Percentiles rank a stretch among this genome's conserved stretches.
These are phyloP conservation scores for Paulinella micropora DNA, from an alignment of 78 protist genomes.

Conservation along the genomic window DNA sequence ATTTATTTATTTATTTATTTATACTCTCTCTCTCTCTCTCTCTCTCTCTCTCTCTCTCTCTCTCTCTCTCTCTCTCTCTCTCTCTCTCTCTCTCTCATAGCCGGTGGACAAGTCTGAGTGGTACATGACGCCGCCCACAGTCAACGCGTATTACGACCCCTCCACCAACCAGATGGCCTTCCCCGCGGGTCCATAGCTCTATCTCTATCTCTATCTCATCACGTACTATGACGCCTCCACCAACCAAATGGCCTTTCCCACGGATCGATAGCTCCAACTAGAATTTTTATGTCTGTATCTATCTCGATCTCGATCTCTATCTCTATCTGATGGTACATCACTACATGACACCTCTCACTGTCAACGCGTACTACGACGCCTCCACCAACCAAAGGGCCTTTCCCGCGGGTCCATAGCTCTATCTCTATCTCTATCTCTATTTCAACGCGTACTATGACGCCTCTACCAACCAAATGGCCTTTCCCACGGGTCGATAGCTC, in stretches of 20 bases:
- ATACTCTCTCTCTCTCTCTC: background rate
- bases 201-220: background rate
- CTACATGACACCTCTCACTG: background rate
- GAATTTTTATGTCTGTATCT: too few species aligned
- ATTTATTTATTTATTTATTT: background rate
- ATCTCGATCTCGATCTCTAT: too few species aligned
- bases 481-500: too few species aligned
- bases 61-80: background rate
- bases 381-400: background rate
- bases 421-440: too few species aligned
- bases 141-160: conserved; percentile 3
- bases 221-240: background rate
- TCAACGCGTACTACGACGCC: background rate
- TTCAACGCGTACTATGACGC: too few species aligned
- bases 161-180: background rate
- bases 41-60: background rate
- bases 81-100: background rate
- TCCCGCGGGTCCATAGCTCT: too few species aligned
- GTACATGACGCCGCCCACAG: background rate
- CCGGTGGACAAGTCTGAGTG: background rate
- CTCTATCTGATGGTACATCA: too few species aligned
- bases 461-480: too few species aligned
- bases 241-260: background rate
- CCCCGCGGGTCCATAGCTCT: background rate
- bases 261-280: too few species aligned